phyloP scores from a whole-genome alignment of 805 yeast species.

The Yarrowia porcina region DNA sequence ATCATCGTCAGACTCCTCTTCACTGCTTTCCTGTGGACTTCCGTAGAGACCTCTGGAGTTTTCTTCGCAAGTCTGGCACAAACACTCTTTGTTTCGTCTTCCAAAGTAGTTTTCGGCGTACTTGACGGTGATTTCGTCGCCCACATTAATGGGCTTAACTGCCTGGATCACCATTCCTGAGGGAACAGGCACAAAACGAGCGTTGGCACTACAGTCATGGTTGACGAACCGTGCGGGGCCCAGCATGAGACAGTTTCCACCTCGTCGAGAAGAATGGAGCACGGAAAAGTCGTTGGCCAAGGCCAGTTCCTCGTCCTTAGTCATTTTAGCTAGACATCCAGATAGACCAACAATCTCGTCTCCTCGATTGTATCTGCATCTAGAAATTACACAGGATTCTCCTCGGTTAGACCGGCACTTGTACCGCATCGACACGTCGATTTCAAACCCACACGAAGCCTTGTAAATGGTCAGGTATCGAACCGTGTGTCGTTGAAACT shows the following conservation, averaged over 20 bases:
- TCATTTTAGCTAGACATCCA: constrained; percentile 42
- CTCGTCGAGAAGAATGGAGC: constrained; percentile 40
- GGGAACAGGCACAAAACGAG: constrained; percentile 39
- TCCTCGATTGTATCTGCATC: constrained; percentile 35
- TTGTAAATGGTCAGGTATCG: constrained; percentile 41
- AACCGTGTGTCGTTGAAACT: constrained; percentile 41
- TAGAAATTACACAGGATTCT: constrained; percentile 45
- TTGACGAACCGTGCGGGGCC: constrained; percentile 51
- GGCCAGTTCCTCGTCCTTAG: constrained; percentile 39
- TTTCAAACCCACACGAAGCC: constrained; percentile 43
- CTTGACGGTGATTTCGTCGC: constrained; percentile 49
- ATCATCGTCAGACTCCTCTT: constrained; percentile 18
- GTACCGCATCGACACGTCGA: constrained; percentile 46
- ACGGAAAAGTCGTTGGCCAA: constrained; percentile 44
- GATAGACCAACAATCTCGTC: constrained; percentile 40
- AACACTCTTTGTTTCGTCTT: constrained; percentile 42
- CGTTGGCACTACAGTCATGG: constrained; percentile 48
- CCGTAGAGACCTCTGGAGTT: constrained; percentile 6
- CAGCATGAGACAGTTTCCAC: constrained; percentile 43
- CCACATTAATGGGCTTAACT: constrained; percentile 39
- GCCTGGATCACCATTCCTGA: constrained; percentile 40
- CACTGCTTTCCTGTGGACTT: constrained; percentile 4
- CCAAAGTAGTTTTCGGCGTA: constrained; percentile 48
- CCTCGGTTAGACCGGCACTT: constrained; percentile 32
- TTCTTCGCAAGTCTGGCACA: constrained; percentile 46